phyloP scores from a whole-genome alignment of 768 basidiomycete genomes.

The Cubamyces lactineus region DNA sequence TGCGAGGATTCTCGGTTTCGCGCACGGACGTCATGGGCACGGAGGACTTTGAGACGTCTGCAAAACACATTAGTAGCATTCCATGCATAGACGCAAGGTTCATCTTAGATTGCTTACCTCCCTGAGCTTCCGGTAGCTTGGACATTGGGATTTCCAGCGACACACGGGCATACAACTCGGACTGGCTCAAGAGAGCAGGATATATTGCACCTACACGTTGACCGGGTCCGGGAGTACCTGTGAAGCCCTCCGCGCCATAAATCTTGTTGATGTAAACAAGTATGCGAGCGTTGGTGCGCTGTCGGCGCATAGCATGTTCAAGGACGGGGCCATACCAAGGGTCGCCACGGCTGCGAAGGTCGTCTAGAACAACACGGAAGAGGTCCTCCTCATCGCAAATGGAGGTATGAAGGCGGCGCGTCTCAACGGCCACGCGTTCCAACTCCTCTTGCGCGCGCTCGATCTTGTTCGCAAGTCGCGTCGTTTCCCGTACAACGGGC shows the following conservation, averaged over 20 bases:
- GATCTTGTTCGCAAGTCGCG: slow-evolving; percentile 28
- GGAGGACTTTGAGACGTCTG: too few relatives aligned
- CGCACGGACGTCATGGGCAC: too few relatives aligned
- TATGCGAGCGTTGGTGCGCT: slow-evolving; percentile 10
- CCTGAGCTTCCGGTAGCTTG: too few relatives aligned
- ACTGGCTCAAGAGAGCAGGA: neutral
- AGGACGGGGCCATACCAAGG: slow-evolving; percentile 1
- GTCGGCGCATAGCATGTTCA: slow-evolving; percentile 6
- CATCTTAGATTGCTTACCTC: too few relatives aligned
- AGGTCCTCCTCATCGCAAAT: slow-evolving; percentile 28
- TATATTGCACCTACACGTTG: neutral
- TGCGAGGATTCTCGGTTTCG: too few relatives aligned
- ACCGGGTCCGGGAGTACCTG: slow-evolving; percentile 8
- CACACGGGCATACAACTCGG: neutral
- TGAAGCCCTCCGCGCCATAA: slow-evolving; percentile 16
- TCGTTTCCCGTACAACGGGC: slow-evolving; percentile 28
- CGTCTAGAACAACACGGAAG: slow-evolving; percentile 7
- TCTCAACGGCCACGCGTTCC: slow-evolving; percentile 28
- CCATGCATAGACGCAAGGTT: too few relatives aligned
- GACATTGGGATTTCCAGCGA: too few relatives aligned
- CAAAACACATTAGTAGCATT: too few relatives aligned
- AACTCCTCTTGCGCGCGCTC: slow-evolving; percentile 34
- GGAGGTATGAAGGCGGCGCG: slow-evolving; percentile 32
- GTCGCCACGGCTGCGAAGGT: neutral
- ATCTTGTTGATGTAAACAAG: slow-evolving; percentile 16